Base-by-base conservation (phyloP, 2,329 filamentous ascomycete species). In the Rutstroemia sydowiana region DNA sequence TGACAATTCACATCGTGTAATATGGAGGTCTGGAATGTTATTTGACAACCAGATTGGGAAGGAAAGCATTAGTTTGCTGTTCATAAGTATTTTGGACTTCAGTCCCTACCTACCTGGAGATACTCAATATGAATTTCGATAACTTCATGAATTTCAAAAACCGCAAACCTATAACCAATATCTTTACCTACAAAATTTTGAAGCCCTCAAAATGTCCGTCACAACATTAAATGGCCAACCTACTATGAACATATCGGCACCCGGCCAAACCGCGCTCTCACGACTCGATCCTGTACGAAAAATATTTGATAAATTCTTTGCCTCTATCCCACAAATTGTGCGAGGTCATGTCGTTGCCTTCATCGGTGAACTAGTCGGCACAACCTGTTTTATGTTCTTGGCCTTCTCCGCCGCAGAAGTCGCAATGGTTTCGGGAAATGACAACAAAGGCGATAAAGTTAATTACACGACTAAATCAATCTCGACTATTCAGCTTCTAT, bases 311-410 rank as follows among this genome's bases (percentile, higher is more conserved):
- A 53, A 28, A 11, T 9, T 59, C 13, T 59, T 63, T 51, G 44
- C 52, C 55, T 26, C 60, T 56, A 16, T 45, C 31, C 14, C 53
- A 10, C 34, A 54, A 57, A 46, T 10, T 5, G 34, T 32, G 10
- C 69, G 72, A 20, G 71, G 72, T 47, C 73, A 76, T 57, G 55
- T 73, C 42, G 68, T 77, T 39, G 74, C 72, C 28, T 66, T 70
- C 13, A 47, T 73, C 9, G 73, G 73, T 18, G 76, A 79, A 61
- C 75, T 77, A 21, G 67, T 75, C 11, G 76, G 76, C 28, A 79
- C 75, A 0, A 72, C 74, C 36, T 52, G 66, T 48, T 66, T 66
- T 46, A 51, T 66, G 47, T 56, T 63, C 51, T 54, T 69, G 59
- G 65, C 65, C 8, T 64, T 63, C 44, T 55, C 61, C 8, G 60